Base-by-base conservation (phyloP, 208 protist genomes). In the Porcisia hertigi region DNA sequence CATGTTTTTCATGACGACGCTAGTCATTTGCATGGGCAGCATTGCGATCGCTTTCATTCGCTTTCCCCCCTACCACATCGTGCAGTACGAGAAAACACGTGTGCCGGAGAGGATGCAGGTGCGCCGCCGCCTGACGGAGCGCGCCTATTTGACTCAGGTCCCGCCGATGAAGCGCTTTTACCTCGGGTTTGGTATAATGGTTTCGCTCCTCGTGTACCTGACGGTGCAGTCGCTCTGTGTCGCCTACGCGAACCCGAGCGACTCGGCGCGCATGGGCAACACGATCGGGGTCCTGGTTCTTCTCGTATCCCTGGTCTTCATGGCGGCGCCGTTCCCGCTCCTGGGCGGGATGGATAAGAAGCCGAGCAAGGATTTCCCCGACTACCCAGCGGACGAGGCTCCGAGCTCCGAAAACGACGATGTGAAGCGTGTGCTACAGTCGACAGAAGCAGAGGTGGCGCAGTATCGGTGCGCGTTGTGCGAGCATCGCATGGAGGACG, bases 101-200 rank as follows among this genome's bases (percentile, higher is more conserved):
- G 65, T 88, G 25, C 47, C 77, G 62, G 52, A 80, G 75, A 55
- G 74, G 53, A 72, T 65, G 45, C 65, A 78, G 76, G 67, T 76
- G 65, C 84, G 86, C n/a, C 84, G 79, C n/a, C 80, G 76, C 64
- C 73, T 88, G 58, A 93, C 89, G 58, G 80, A 85, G 69, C 71
- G 84, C 7, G 79, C 86, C 52, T 93, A 93, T 79, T 77, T 91
- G 75, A 89, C 76, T 34, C 86, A 93, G 74, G 60, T 76, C 43
- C 77, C 89, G 8, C 84, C 89, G n/a, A 63, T 83, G 76, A 66
- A 54, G 20, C 86, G 89, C 54, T 82, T 93, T 36, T 73, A 77
- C 59, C 49, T 88, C 54, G 89, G 85, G 9, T 88, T 83, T 69
- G 54, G 60, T 34, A 69, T 89, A 54, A 82, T 93, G 34, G 45